Evolutionary conservation across 257 asterid genomes (phyloP), one percentile per base, ranked within the genome.

Genomic region (Nicotiana tabacum): DNA sequence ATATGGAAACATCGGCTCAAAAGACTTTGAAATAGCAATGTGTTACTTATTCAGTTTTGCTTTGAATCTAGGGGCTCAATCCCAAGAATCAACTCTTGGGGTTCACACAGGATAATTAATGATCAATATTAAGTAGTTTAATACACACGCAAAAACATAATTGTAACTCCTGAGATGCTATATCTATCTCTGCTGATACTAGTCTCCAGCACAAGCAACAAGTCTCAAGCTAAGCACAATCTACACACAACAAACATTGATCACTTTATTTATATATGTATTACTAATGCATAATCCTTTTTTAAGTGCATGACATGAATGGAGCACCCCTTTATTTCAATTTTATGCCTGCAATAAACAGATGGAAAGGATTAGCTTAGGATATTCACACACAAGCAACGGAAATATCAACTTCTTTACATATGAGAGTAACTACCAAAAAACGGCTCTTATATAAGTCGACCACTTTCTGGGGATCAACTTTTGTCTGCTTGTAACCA

Each of bases 401-500:
- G 0, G n/a, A 66, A 33, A 24, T 48, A 29, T 27, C 55, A 30
- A 46, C 13, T 18, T 5, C 15, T 65, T 39, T 7, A 27, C 78
- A 6, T 29, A 48, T 5, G 77, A 37, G 55, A 37, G 78, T 13
- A 74, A 74, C 80, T 66, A 81, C 96, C 91, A 86, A 6, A 13
- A 81, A 85, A n/a, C 86, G 86, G 27, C 62, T 55, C 87, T 86
- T 89, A 83, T 85, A 88, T 17, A 39, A 18, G 66, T 84, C 87
- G 32, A 93, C 76, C 11, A 84, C 83, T 66, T 15, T 18, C 80
- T 83, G 78, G 60, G 92, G 90, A 77, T 93, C 93, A 57, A 90
- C 86, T 88, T 93, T 92, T 27, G 97, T 93, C 9, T 85, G 91
- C 87, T 85, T 89, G 87, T 92, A 92, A 43, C 93, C 94, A 67